Conservation (phyloP, 257 asterid genomes). For the Solanum peruvianum region DNA sequence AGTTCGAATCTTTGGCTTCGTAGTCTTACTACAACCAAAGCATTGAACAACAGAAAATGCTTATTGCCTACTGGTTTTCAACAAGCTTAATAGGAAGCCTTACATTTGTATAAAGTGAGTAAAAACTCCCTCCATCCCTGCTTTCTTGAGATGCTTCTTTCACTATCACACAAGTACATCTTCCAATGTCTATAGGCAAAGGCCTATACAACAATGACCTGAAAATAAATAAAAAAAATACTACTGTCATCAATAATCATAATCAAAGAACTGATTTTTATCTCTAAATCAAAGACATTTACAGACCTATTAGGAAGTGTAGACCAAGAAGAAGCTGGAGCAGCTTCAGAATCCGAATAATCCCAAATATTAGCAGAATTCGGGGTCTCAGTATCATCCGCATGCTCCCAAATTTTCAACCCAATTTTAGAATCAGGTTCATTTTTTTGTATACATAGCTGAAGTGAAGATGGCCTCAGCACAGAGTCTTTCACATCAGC, state of each 20-base stretch:
- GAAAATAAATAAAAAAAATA: neutral
- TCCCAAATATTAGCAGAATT: conserved; percentile 65
- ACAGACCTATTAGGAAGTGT: conserved; percentile 65
- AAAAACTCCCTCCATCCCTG: conserved; percentile 41
- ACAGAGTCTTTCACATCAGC: conserved; percentile 17
- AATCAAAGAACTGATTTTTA: neutral
- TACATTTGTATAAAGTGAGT: conserved; percentile 82
- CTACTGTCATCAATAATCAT: neutral
- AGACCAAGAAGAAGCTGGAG: conserved; percentile 95
- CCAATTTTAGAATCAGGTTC: conserved; percentile 53
- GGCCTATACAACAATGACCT: conserved; percentile 84
- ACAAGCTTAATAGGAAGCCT: neutral
- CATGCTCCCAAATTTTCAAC: conserved; percentile 22
- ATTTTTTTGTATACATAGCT: conserved; percentile 42
- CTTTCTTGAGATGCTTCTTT: conserved; percentile 67
- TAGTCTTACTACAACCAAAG: neutral
- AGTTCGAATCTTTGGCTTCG: neutral
- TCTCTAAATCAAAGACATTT: neutral
- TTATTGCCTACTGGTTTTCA: neutral
- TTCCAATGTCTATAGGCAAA: conserved; percentile 79
- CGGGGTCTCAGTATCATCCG: conserved; percentile 40
- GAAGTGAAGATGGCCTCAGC: conserved; percentile 61
- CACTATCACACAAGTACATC: conserved; percentile 81
- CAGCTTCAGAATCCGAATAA: conserved; percentile 79
- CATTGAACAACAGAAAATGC: neutral